Evolutionary conservation across 73 alveolate genomes (phyloP).

Genomic region (Tetrahymena thermophila): DNA sequence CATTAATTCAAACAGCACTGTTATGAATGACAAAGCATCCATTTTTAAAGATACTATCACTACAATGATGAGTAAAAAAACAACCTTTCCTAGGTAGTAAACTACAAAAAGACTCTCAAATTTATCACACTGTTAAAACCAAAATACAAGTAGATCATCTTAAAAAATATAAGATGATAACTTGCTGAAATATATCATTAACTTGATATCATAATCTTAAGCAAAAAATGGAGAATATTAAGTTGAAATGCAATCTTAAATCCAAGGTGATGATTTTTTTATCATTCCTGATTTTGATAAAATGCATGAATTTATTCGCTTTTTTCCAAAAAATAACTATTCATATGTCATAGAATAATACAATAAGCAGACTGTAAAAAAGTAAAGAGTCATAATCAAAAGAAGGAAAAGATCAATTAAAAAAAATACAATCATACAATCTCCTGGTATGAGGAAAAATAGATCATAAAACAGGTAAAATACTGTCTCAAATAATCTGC

Average conservation of each 20-base stretch:
- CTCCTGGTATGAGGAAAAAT: neutral
- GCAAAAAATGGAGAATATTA: neutral
- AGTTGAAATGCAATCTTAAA: neutral
- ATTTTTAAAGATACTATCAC: neutral
- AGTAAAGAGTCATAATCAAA: neutral
- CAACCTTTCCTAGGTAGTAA: neutral
- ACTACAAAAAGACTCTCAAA: neutral
- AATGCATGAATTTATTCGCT: neutral
- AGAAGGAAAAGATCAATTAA: neutral
- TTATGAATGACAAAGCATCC: neutral
- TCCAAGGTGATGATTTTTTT: neutral
- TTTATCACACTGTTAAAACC: neutral
- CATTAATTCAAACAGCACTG: too few species aligned
- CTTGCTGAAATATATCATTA: neutral
- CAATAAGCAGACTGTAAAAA: too few species aligned
- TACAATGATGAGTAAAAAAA: neutral
- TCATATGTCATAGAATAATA: neutral
- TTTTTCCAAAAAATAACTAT: neutral
- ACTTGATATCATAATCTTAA: neutral
- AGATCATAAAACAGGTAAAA: neutral
- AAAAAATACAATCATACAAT: neutral
- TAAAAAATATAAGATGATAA: neutral
- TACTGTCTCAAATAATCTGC: neutral
- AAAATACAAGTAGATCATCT: neutral
- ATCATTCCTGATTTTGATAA: neutral